Conservation (phyloP, 2,329 filamentous ascomycete genomes). For the Aspergillus clavatus region DNA sequence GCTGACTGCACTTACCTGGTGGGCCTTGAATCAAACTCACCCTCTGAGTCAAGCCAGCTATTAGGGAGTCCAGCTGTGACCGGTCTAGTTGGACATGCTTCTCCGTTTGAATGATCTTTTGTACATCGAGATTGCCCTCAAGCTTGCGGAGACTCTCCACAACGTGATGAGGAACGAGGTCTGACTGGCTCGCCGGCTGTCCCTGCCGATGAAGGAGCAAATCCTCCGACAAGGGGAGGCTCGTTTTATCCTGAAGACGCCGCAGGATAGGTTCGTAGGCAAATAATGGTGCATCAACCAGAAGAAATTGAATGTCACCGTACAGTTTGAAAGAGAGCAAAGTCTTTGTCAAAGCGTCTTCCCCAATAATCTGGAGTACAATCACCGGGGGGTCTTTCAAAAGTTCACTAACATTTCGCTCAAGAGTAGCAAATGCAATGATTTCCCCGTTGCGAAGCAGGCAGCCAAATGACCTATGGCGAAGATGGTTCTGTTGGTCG, state of each 20-base stretch:
- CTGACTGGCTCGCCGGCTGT: constrained; percentile 6
- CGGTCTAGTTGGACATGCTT: constrained; percentile 42
- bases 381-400: constrained; percentile 42
- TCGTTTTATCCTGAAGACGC: constrained; percentile 52
- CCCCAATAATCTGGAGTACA: constrained; percentile 49
- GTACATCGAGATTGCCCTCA: constrained; percentile 24
- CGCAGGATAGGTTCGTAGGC: constrained; percentile 64
- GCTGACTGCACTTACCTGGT: constrained; percentile 50
- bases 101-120: constrained; percentile 25
- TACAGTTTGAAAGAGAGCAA: constrained; percentile 43
- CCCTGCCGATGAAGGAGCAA: constrained; percentile 41
- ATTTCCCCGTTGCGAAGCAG: constrained; percentile 50
- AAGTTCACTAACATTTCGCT: constrained; percentile 50
- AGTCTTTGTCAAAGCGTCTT: constrained; percentile 43
- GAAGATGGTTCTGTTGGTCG: constrained; percentile 49
- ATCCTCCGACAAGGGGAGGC: constrained; percentile 53
- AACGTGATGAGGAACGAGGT: constrained; percentile 9
- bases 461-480: constrained; percentile 59
- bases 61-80: constrained; percentile 55
- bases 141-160: constrained; percentile 14
- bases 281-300: constrained; percentile 63
- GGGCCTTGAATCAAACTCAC: constrained; percentile 67
- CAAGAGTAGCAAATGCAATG: constrained; percentile 57
- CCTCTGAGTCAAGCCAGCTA: constrained; percentile 48
- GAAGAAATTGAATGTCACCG: constrained; percentile 45